Base-by-base conservation (phyloP, 1,284 basidiomycete genomes). In the Austroboletus niveus region DNA sequence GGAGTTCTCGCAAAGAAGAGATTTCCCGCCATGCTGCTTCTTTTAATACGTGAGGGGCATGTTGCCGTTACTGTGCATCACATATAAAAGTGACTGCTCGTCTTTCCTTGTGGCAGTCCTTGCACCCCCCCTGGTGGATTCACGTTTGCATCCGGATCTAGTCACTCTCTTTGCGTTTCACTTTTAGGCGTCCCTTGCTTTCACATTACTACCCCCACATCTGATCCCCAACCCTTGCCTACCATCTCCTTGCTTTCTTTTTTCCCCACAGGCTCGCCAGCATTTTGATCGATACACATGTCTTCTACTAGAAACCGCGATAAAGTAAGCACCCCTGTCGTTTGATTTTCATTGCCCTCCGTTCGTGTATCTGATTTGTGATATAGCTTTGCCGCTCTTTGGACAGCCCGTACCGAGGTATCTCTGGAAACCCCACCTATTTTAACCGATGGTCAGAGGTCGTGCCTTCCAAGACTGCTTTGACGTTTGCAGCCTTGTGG, bases 401-500 rank as follows among this genome's bases (percentile, higher is more conserved):
- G 45, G 65, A 66, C 40, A 41, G 48, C 24, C 42, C 58, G 35
- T 35, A 51, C 38, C 42, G 45, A 8, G 54, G 38, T n/a, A 40
- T 51, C 6, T 51, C 60, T 15, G 59, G 36, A 40, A 49, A 14
- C 15, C 56, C 55, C 14, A 12, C 24, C 32, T 51, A 54, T 51
- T 56, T 55, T 36, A 69, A 65, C 46, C 75, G 77, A 38, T 83
- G 80, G 80, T 82, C 81, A 11, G 75, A 81, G 39, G 65, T 81
- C 47, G 69, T 81, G 10, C 79, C 80, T 20, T 79, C 80, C 5
- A 75, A 78, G 51, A 71, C 76, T 27, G 79, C 75, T 3, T 70
- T 83, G 55, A 80, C 77, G 9, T 83, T 83, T 57, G 80, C 79
- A 6, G 80, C 80, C 8, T 66, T 83, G 38, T 82, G 78, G 77